A percentile compares a stretch with the other conserved stretches of the same genome.
These are phyloP conservation scores for Lachnum nothofagi DNA, from an alignment of 2,329 filamentous ascomycete species.

Conservation along the genomic window DNA sequence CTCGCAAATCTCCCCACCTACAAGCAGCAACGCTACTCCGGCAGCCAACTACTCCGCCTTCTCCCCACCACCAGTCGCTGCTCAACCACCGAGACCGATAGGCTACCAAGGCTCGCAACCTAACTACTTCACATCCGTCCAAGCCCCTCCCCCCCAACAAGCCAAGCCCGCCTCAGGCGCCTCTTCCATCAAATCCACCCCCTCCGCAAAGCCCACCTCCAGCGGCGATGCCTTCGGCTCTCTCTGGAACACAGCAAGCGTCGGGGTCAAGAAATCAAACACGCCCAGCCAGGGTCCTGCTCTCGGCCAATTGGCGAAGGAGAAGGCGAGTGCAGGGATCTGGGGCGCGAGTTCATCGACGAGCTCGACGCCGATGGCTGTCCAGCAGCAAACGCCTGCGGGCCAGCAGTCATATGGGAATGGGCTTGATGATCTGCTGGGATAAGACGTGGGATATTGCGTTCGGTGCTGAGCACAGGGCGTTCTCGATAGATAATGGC, in stretches of 20 bases:
- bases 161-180: conserved; percentile 27
- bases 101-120: conserved; percentile 74
- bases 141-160: conserved; percentile 35
- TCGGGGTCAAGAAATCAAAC: conserved; percentile 67
- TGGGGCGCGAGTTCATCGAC: conserved; percentile 68
- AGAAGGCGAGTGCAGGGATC: conserved; percentile 90
- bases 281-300: conserved; percentile 65
- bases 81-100: conserved; percentile 42
- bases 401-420: conserved; percentile 33
- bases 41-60: conserved; percentile 62
- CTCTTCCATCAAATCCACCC: conserved; percentile 44
- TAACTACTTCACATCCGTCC: conserved; percentile 92
- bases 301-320: conserved; percentile 92
- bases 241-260: conserved; percentile 67
- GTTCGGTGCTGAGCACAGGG: too few relatives aligned
- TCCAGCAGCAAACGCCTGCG: conserved; percentile 20
- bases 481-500: conserved; percentile 16
- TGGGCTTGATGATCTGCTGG: conserved; percentile 42
- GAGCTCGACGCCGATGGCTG: conserved; percentile 16
- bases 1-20: conserved; percentile 72
- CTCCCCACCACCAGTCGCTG: conserved; percentile 41
- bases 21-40: conserved; percentile 49
- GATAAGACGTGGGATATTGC: conserved; percentile 32
- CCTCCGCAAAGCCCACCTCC: conserved; percentile 48
- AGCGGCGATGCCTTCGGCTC: conserved; percentile 85